Evolutionary conservation across 1,284 basidiomycete species (phyloP), one percentile per base, ranked within the genome.

Genomic region (Stereum hirsutum): DNA sequence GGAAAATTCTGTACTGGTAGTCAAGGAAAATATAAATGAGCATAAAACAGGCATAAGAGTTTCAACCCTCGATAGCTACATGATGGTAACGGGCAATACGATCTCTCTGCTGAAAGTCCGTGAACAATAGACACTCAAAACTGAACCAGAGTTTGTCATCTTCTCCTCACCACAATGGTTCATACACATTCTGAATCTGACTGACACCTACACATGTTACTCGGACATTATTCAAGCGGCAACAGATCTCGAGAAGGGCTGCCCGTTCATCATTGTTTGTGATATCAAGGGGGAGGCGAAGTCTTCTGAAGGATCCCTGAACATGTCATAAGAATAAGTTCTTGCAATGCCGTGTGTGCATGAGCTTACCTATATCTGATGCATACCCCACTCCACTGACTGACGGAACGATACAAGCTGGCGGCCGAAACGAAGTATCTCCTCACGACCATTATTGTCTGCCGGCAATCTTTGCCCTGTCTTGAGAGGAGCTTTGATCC

Each of bases 351-450:
- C n/a, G n/a, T n/a, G n/a, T n/a, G n/a, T n/a, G n/a, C n/a, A n/a
- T n/a, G n/a, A n/a, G n/a, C 62, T 60, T 6, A 65, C 66, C 50
- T 71, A 69, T 0, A 73, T 36, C 0, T 52, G 38, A 5, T 54
- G 54, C 60, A 66, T 72, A 1, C 69, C 70, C 69, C 67, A 73
- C 50, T 73, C 67, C 11, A 65, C 66, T 15, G 66, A 60, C 47
- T 73, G 68, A 1, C 59, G 47, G 46, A 56, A 68, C 0, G 62
- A 66, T 0, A 68, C 48, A 1, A 71, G 54, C 43, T 67, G 51
- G 0, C 51, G 35, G 47, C 67, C 53, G 47, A 62, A 62, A 4
- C 38, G 45, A 25, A 61, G 39, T 0, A 44, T 17, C 19, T 55
- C 46, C 0, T 49, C 44, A 10, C 50, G 52, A 26, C 60, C 57